Base-by-base conservation (phyloP, 2,329 filamentous ascomycete species). In the Emergomyces orientalis region DNA sequence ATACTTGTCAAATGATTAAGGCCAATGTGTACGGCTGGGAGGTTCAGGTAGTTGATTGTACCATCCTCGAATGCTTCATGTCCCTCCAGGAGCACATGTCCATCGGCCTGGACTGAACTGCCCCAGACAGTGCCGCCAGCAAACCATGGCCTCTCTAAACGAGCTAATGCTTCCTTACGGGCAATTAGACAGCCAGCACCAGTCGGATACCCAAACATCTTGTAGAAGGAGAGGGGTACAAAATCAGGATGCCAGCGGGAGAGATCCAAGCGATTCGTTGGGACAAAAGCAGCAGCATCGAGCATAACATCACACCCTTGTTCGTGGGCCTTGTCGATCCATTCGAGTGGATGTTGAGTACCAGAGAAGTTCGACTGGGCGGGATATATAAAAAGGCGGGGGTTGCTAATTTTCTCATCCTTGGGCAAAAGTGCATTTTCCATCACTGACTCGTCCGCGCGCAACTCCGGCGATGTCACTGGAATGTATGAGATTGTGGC, bases 311-410 rank as follows among this genome's bases (percentile, higher is more conserved):
- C 77, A 41, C 69, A 69, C 25, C 67, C 62, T 19, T 62, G 62
- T 13, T 59, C 25, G 27, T 63, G 45, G 63, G 66, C 65, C 61
- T 69, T 70, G 19, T 75, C 73, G 13, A 77, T 73, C 86, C 86
- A 89, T 0, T 75, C 71, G 34, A 84, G 73, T 3, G 86, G 85
- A 51, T 88, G 74, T 63, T 86, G 79, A 25, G 84, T 79, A 8
- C 87, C 87, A 52, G 84, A 86, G 79, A 89, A 85, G 69, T 89
- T 89, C 34, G 86, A 88, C 71, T 89, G 87, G 0, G 83, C 86
- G 3, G 87, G 86, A 70, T 86, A 89, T 25, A 85, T 85, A 66
- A 89, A 86, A 2, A 84, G 70, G 1, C 78, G 63, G 61, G 34
- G 13, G 27, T 49, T 45, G 47, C 27, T 77, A 11, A 78, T 71